Evolutionary conservation across 805 yeast genomes (phyloP).

Genomic region (Wickerhamiella azymoides): DNA sequence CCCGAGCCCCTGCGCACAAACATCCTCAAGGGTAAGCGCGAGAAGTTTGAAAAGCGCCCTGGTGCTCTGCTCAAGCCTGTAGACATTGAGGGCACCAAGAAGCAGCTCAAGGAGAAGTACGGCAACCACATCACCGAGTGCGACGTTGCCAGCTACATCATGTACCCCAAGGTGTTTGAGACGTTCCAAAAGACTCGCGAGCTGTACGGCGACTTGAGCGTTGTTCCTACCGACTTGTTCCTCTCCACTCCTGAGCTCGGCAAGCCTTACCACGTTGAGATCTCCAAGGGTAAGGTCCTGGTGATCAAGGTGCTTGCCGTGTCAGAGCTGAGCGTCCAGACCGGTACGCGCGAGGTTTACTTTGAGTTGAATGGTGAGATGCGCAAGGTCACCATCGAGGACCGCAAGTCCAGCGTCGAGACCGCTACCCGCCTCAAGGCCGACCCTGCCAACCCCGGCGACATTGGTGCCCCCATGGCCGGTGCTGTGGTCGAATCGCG

Average conservation of each 20-base stretch:
- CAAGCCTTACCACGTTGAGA: constrained; percentile 77
- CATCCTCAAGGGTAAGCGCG: constrained; percentile 81
- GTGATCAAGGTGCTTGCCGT: constrained; percentile 85
- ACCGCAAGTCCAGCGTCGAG: constrained; percentile 75
- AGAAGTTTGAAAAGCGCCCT: constrained; percentile 78
- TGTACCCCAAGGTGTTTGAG: constrained; percentile 97
- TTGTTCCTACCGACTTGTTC: constrained; percentile 85
- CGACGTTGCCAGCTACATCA: constrained; percentile 89
- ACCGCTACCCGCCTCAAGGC: constrained; percentile 83
- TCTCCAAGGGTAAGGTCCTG: constrained; percentile 88
- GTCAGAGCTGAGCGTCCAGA: constrained; percentile 71
- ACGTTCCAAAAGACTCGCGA: constrained; percentile 61
- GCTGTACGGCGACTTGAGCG: constrained; percentile 82
- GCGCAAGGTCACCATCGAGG: constrained; percentile 87
- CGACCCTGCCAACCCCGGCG: constrained; percentile 70
- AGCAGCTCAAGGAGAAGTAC: constrained; percentile 63
- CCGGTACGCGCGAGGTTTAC: constrained; percentile 91
- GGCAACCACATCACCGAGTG: constrained; percentile 54
- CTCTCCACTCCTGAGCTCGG: constrained; percentile 75
- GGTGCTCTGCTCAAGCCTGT: constrained; percentile 82
- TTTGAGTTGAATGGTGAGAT: constrained; percentile 97
- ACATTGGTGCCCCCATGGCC: constrained; percentile 98
- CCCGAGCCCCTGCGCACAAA: constrained; percentile 96
- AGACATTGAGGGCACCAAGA: constrained; percentile 55
- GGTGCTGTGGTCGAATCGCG: constrained; percentile 95